Base-by-base conservation (phyloP, 2,329 filamentous ascomycete species). In the Penicillium palitans region DNA sequence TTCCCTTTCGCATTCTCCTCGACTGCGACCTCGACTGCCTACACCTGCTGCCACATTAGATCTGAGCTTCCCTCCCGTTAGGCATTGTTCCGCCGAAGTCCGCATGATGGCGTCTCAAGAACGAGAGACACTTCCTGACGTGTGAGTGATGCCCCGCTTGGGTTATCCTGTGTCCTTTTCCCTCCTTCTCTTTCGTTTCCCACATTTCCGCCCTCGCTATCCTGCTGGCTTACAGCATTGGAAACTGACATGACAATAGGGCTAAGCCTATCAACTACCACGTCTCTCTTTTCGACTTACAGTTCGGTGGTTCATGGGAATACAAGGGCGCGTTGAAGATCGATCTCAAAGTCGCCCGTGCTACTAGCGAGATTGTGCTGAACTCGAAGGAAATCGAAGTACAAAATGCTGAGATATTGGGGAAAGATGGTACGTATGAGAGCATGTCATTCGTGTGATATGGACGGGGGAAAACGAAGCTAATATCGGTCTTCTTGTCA, bases 241-340 rank as follows among this genome's bases (percentile, higher is more conserved):
- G 29, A 41, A 29, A 39, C 60, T 66, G 46, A 66, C 39, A 29
- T 19, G 17, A 37, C 15, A 47, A 41, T 61, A 87, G 85, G 71
- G 86, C 93, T 72, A 93, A 91, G 79, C 92, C 95, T 2, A 80
- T 82, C 62, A 91, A 98, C 79, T 99, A 99, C 79, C 81, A 85
- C 70, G 82, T 99, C 65, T 91, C 88, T 56, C 84, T 99, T 67
- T 86, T 83, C 71, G 88, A 95, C 68, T 80, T 99, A 63, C 88
- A 96, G 67, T 78, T 87, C 54, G 83, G 84, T 63, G 84, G 84
- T 55, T 79, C 79, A 59, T 96, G 93, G 87, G 86, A 84, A 60
- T 99, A 93, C 80, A 86, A 93, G 78, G 95, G 95, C 65, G 87
- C 83, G 21, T 90, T 97, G 63, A 89, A 86, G 64, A 96, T 99